Evolutionary conservation across 1,139 yeast species (phyloP), one percentile per base, ranked within the genome.

Genomic region (Geotrichum siamense): DNA sequence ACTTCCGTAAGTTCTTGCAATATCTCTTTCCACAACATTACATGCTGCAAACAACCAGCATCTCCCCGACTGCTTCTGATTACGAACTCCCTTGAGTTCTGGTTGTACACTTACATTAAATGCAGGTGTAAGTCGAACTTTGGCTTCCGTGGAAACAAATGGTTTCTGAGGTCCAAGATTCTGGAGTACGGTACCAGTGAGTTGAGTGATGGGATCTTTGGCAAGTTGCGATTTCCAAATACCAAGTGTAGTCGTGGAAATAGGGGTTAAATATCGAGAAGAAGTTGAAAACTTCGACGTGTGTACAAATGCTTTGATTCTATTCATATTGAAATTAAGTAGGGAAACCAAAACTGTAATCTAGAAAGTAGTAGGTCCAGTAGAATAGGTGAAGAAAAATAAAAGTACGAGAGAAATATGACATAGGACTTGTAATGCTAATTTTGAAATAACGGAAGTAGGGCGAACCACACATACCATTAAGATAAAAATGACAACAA

Each of bases 11-110:
- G 34, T 30, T 54, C 72, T 68, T 61, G 80, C 78, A 38, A 82
- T 75, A 43, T 71, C 72, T 40, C 80, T 61, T 55, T 94, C 70
- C 55, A 83, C 65, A 42, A 81, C 74, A 55, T 84, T 84, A 45
- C 83, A 76, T 1, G 89, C 74, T 8, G 94, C 94, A 63, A 84
- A 84, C 53, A 84, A 70, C 94, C 94, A 84, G 62, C 94, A 84
- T 55, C 94, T 69, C 29, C 94, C 94, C n/a, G 85, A 76, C 30
- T 74, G 62, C 56, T 75, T 74, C 63, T 84, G 95, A 63, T 81
- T 78, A 56, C 84, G 80, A 42, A 78, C 69, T 13, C 93, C 89
- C 2, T 78, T 60, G 2, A 86, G 86, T 55, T 81, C 82, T 3
- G 71, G 69, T 32, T 75, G 75, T 25, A 84, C 75, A 44, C 72